Base-by-base conservation (phyloP, 768 basidiomycete species). In the Sarcodon aspratus region DNA sequence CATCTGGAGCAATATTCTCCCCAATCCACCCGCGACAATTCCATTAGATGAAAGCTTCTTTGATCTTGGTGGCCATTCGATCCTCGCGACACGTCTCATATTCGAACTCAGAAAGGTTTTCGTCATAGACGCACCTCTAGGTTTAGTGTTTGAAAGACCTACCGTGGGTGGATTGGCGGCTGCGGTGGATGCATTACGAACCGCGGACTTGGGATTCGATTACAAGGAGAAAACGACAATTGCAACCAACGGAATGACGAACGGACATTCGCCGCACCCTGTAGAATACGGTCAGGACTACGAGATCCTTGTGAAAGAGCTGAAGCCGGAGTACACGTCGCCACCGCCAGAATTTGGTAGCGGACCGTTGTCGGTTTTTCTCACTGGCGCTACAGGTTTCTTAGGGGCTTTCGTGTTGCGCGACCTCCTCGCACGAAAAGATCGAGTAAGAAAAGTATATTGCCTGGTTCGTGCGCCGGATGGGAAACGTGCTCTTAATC, bases 381-480 rank as follows among this genome's bases (percentile, higher is more conserved):
- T 99, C 32, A 98, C 96, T 6, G 96, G 96, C 6, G 94, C 91
- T 5, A 97, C 96, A 8, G 96, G 96, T 2, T 99, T 94, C 73
- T 73, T 99, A 12, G 96, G 96, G 11, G 92, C 90, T 6, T 98
- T 95, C 63, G 78, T 98, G 52, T 69, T 98, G 45, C 72, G 74
- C 36, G 85, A 95, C 60, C 71, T 99, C 36, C 74, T 99, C 1
- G 66, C 71, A 31, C 73, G 80, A 35, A 55, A 63, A 32, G 67
- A 72, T 7, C 70, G 75, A 49, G 87, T 97, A 10, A 69, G 71
- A 55, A 95, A 93, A 66, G 93, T 97, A 36, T 78, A 95, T 50
- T 95, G 91, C 59, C 79, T 95, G n/a, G 85, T 98, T 36, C 80
- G 96, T 44, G 88, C 84, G 9, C 63, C 81, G 49, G 72, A 71